A percentile compares a stretch with the other conserved stretches of the same genome.
phyloP scores from a whole-genome alignment of 805 yeast species.

The Lachancea dasiensis region DNA sequence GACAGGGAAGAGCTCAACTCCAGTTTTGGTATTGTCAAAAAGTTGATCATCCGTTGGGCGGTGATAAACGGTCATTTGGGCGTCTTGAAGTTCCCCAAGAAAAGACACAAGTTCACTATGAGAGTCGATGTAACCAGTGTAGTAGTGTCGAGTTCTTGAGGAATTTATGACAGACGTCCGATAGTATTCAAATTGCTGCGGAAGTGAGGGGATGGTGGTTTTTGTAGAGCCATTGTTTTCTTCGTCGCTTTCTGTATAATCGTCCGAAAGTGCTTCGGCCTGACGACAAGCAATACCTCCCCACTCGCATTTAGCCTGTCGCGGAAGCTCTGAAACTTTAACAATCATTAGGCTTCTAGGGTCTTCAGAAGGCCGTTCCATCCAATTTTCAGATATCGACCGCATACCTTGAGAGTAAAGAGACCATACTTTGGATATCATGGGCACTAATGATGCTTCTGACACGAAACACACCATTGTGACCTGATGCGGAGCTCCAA shows the following conservation, averaged over 20 bases:
- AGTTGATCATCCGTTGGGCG: slow-evolving; percentile 12
- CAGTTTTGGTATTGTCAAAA: slow-evolving; percentile 11
- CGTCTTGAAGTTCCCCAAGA: slow-evolving; percentile 1
- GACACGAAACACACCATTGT: slow-evolving; percentile 53
- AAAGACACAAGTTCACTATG: slow-evolving; percentile 8
- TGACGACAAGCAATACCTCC: slow-evolving; percentile 50
- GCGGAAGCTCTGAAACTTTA: slow-evolving; percentile 54
- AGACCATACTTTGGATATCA: slow-evolving; percentile 41
- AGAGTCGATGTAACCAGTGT: slow-evolving; percentile 20
- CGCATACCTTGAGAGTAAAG: slow-evolving; percentile 33
- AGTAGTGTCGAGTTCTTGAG: slow-evolving; percentile 9
- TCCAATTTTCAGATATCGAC: not conserved
- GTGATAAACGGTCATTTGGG: slow-evolving; percentile 5
- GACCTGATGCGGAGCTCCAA: slow-evolving; percentile 41
- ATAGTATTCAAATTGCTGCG: not conserved
- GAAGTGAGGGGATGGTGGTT: not conserved
- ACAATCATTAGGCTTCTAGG: slow-evolving; percentile 42
- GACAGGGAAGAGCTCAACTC: slow-evolving; percentile 24
- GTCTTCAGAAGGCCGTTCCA: slow-evolving; percentile 1
- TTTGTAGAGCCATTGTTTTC: slow-evolving; percentile 34
- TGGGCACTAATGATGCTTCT: slow-evolving; percentile 22
- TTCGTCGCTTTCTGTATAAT: slow-evolving; percentile 34
- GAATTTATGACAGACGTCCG: not conserved
- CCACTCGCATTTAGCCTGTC: slow-evolving; percentile 67
- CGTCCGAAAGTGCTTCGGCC: slow-evolving; percentile 12